phyloP scores from a whole-genome alignment of 1,284 basidiomycete species.

The Trametes sp. region DNA sequence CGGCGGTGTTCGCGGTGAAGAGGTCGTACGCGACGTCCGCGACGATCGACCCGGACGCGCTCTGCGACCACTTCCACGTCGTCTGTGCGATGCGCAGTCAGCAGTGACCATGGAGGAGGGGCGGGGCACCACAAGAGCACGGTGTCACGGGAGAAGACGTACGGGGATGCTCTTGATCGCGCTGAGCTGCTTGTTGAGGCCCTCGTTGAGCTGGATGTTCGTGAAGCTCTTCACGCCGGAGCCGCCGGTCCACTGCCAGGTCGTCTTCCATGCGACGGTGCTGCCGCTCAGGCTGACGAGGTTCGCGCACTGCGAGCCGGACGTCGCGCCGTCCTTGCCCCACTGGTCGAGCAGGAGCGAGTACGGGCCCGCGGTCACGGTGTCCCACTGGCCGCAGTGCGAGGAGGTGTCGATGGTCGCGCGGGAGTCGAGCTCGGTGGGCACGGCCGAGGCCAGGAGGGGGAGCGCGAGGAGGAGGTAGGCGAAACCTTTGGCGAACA shows the following conservation, averaged over 20 bases:
- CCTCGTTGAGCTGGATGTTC: conserved; percentile 59
- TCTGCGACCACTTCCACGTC: conserved; percentile 53
- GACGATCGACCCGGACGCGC: conserved; percentile 44
- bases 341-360: conserved; percentile 59
- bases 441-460: conserved; percentile 24
- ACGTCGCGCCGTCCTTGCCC: conserved; percentile 54
- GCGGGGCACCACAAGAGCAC: background rate
- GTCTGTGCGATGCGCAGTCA: too few relatives aligned
- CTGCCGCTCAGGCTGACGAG: conserved; percentile 54
- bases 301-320: conserved; percentile 64
- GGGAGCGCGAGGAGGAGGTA: conserved; percentile 21
- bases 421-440: conserved; percentile 30
- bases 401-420: conserved; percentile 41
- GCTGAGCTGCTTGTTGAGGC: conserved; percentile 61
- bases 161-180: conserved; percentile 64
- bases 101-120: too few relatives aligned
- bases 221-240: conserved; percentile 66
- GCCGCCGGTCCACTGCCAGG: conserved; percentile 63
- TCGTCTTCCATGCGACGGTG: conserved; percentile 59
- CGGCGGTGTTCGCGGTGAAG: conserved; percentile 61
- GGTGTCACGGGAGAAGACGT: conserved; percentile 31
- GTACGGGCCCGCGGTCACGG: conserved; percentile 54
- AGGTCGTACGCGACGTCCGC: conserved; percentile 69
- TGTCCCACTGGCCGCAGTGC: conserved; percentile 61
- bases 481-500: conserved; percentile 24